Base-by-base conservation (phyloP, 805 yeast species). In the Starmera caribaea region DNA sequence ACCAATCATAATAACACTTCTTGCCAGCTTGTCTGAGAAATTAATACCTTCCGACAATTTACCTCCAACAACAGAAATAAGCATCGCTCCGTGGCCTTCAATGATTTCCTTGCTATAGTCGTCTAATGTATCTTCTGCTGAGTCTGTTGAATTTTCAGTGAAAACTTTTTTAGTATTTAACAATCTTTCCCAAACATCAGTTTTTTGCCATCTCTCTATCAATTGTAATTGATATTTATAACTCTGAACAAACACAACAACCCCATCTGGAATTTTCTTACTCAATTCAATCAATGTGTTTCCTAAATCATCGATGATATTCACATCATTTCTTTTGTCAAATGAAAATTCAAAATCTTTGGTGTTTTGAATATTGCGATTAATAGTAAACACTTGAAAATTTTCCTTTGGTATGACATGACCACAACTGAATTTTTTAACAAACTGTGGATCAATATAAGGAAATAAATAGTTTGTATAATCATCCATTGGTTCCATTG, bases 31-130 rank as follows among this genome's bases (percentile, higher is more conserved):
- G 52, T 88, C 90, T 10, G 89, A 74, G 56, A 90, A 89, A 54
- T 89, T 89, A 34, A 89, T 90, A 5, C 97, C 97, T 58, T 89
- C 97, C 0, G 95, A 85, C 62, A 89, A 68, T 52, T 81, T 81
- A 0, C 97, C 97, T 2, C 96, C 96, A 13, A 90, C 95, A 1
- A 90, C 95, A 0, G 96, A 78, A 26, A 90, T 64, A 5, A 89
- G 57, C 2, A 83, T 49, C 0, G 94, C 89, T 2, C 92, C 90
- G 5, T 53, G 46, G 0, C 56, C 51, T 3, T 51, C 46, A 3
- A 47, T 38, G 10, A 80, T 66, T 1, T 63, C 52, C 1, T 58
- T 49, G 1, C 78, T 59, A 49, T 81, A 89, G 4, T 69, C 73
- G 1, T 56, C 45, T 13, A 88, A 57, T 0, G 74, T 61, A 17